Conservation (phyloP, 2,329 filamentous ascomycete genomes). For the Nemania sp. region DNA sequence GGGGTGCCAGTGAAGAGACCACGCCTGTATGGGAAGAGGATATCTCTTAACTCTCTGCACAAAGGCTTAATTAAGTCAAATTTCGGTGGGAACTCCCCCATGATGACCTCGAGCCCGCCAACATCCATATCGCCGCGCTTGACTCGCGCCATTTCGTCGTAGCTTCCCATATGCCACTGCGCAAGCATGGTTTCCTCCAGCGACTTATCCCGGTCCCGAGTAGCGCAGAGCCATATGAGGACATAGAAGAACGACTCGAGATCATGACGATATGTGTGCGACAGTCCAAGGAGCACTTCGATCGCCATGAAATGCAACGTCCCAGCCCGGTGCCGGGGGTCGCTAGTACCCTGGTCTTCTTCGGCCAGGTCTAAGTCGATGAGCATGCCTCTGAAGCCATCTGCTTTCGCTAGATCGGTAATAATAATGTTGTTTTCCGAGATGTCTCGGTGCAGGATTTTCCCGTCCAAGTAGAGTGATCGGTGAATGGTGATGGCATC, state of each 20-base stretch:
- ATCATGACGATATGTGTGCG: slow-evolving; percentile 36
- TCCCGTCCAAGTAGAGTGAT: slow-evolving; percentile 29
- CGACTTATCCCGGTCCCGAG: not conserved
- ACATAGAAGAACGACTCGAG: slow-evolving; percentile 37
- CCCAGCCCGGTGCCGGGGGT: slow-evolving; percentile 20
- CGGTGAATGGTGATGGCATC: slow-evolving; percentile 33
- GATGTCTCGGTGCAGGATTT: slow-evolving; percentile 37
- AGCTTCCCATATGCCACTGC: not conserved
- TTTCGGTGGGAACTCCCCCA: slow-evolving; percentile 6
- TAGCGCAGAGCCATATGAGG: slow-evolving; percentile 25
- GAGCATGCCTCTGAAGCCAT: slow-evolving; percentile 30
- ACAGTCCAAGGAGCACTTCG: slow-evolving; percentile 15
- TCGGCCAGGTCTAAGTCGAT: slow-evolving; percentile 36
- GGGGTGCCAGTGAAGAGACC: not conserved
- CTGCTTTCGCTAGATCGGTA: slow-evolving; percentile 8
- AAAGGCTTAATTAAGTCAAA: slow-evolving; percentile 4
- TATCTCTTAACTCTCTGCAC: slow-evolving; percentile 7
- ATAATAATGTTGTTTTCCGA: slow-evolving; percentile 36
- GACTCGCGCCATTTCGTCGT: not conserved
- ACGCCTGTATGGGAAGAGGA: not conserved
- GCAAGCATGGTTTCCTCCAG: slow-evolving; percentile 2
- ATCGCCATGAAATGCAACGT: slow-evolving; percentile 36
- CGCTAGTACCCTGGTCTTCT: not conserved
- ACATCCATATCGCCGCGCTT: slow-evolving; percentile 6
- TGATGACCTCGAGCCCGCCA: not conserved